Evolutionary conservation across 306 rosid genomes (phyloP).

Genomic region (Acacia melanoxylon): DNA sequence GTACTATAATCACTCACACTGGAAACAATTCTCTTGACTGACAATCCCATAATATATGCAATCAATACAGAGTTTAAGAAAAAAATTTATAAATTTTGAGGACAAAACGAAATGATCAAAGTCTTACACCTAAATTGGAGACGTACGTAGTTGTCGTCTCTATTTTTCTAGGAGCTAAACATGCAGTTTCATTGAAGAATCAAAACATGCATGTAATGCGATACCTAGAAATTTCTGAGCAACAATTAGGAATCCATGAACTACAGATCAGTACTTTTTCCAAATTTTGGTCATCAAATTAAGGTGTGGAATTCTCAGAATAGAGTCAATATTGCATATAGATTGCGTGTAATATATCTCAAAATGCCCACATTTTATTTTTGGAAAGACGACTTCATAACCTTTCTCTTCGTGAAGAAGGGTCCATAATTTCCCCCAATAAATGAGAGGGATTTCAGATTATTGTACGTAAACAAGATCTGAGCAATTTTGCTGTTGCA

Average conservation of each 20-base stretch:
- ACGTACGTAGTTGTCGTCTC: not conserved
- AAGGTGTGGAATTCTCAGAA: not conserved
- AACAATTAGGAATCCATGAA: not conserved
- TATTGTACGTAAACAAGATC: not conserved
- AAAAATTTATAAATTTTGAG: too few species aligned
- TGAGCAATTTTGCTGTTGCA: not conserved
- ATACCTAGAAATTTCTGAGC: not conserved
- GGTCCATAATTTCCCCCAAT: not conserved
- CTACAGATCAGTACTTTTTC: not conserved
- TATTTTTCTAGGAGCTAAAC: not conserved
- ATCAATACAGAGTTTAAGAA: too few species aligned
- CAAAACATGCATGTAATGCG: not conserved
- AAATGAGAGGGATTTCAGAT: too few species aligned
- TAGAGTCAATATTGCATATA: not conserved
- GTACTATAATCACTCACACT: too few species aligned
- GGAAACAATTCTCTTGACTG: not conserved
- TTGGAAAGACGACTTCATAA: not conserved
- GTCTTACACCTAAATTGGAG: too few species aligned
- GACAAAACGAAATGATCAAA: too few species aligned
- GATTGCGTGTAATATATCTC: not conserved
- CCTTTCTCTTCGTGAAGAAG: not conserved
- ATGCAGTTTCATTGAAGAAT: not conserved
- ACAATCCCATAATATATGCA: too few species aligned
- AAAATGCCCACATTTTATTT: not conserved
- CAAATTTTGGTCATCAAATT: not conserved